These are phyloP conservation scores for Neopestalotiopsis clavispora DNA, from an alignment of 2,329 filamentous ascomycete genomes.

Conservation along the genomic window DNA sequence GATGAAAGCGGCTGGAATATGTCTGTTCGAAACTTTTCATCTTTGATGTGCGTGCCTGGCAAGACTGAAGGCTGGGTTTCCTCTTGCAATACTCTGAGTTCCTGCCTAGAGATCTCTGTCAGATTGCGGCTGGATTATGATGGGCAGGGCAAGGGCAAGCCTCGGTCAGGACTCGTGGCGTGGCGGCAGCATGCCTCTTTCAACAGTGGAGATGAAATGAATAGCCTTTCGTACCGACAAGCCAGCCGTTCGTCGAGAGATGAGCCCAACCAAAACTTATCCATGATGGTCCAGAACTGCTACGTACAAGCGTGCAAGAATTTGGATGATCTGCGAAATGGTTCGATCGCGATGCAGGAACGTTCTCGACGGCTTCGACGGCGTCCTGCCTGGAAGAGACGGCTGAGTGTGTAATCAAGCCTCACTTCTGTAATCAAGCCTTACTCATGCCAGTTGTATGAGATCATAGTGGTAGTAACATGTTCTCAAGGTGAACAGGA, in stretches of 20 bases:
- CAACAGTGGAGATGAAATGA: background rate
- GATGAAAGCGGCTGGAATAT: background rate
- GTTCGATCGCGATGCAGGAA: conserved; percentile 5
- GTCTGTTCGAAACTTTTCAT: background rate
- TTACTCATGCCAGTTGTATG: background rate
- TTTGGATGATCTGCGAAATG: background rate
- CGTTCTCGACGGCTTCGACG: background rate
- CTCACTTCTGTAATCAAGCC: background rate
- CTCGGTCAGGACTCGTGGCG: conserved; percentile 4
- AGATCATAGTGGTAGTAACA: conserved; percentile 2
- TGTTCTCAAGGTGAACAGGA: background rate
- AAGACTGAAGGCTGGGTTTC: background rate
- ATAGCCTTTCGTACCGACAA: conserved; percentile 3
- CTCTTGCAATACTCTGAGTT: background rate
- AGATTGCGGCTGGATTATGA: background rate
- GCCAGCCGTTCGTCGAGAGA: background rate
- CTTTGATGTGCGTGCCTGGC: background rate
- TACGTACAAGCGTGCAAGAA: background rate
- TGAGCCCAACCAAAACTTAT: background rate
- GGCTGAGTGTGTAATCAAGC: background rate
- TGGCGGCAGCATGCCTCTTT: background rate
- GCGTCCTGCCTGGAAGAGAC: background rate
- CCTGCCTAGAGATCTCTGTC: background rate
- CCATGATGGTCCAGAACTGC: background rate
- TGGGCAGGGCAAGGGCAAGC: background rate